A percentile compares a stretch with the other conserved stretches of the same genome.
phyloP scores from a whole-genome alignment of 83 land plant species.

The Thuja plicata region DNA sequence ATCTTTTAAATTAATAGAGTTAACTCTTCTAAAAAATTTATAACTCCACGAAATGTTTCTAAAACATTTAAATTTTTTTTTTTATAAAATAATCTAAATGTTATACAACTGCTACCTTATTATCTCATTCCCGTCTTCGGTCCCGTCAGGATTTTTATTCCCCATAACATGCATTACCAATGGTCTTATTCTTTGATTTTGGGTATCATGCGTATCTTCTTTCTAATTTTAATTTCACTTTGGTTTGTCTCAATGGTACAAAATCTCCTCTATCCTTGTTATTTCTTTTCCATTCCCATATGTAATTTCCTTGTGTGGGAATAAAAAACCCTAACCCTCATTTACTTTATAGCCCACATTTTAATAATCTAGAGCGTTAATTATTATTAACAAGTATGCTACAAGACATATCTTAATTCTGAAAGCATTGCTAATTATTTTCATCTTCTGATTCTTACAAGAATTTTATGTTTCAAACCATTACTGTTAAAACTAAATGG shows the following conservation, averaged over 20 bases:
- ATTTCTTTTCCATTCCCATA: neutral
- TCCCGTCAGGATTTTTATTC: neutral
- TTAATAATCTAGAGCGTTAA: neutral
- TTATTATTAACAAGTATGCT: neutral
- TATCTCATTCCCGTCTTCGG: too few relatives aligned
- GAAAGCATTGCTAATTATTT: too few relatives aligned
- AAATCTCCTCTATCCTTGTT: neutral
- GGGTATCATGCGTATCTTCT: too few relatives aligned
- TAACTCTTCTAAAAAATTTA: too few relatives aligned
- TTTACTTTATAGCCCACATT: neutral
- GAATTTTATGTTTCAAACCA: neutral
- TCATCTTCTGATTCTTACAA: neutral
- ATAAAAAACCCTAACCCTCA: neutral
- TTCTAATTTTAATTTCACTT: too few relatives aligned
- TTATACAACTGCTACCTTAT: too few relatives aligned
- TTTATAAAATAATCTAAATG: too few relatives aligned
- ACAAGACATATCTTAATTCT: too few relatives aligned
- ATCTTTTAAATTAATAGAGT: too few relatives aligned
- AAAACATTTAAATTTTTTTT: too few relatives aligned
- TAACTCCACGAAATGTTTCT: too few relatives aligned
- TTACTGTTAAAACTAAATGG: neutral
- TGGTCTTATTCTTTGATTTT: neutral
- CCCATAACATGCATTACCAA: neutral
- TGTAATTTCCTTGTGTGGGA: neutral
- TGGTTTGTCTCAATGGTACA: neutral